These are phyloP conservation scores for Diutina pseudorugosa DNA, from an alignment of 1,139 yeast species.

Conservation along the genomic window DNA sequence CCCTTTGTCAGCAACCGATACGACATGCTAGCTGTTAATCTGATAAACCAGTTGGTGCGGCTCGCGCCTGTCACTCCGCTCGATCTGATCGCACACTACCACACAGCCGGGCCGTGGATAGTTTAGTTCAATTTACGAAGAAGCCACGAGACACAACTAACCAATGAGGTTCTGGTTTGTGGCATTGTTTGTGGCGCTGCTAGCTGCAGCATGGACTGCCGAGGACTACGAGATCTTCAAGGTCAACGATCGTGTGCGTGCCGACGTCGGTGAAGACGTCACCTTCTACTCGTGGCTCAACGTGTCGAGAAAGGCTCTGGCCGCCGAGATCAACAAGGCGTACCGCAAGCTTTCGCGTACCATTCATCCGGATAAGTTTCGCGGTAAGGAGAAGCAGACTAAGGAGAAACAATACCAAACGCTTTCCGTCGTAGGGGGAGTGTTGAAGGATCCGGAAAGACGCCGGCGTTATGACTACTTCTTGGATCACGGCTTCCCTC, in stretches of 20 bases:
- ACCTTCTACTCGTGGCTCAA: slow-evolving; percentile 64
- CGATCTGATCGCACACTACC: not conserved
- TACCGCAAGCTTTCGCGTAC: slow-evolving; percentile 59
- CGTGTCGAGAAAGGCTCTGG: slow-evolving; percentile 35
- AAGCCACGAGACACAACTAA: too few relatives aligned
- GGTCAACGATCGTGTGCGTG: slow-evolving; percentile 51
- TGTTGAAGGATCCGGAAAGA: slow-evolving; percentile 48
- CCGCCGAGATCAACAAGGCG: slow-evolving; percentile 60
- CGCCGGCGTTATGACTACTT: slow-evolving; percentile 80
- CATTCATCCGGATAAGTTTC: slow-evolving; percentile 75
- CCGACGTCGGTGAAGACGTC: slow-evolving; percentile 49
- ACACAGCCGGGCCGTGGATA: too few relatives aligned
- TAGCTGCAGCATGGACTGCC: slow-evolving; percentile 26
- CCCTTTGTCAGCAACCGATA: slow-evolving; percentile 24
- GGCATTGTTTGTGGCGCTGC: not conserved
- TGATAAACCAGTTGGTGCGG: not conserved
- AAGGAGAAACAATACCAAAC: slow-evolving; percentile 59
- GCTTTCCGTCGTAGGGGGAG: slow-evolving; percentile 61
- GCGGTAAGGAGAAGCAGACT: slow-evolving; percentile 27
- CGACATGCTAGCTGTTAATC: slow-evolving; percentile 8
- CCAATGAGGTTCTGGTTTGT: not conserved
- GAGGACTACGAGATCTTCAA: slow-evolving; percentile 76
- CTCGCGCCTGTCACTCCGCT: not conserved
- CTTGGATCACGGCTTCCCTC: slow-evolving; percentile 76
- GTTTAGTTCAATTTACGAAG: too few relatives aligned